Conservation (phyloP, 257 asterid genomes). For the Solanum sejunctum region DNA sequence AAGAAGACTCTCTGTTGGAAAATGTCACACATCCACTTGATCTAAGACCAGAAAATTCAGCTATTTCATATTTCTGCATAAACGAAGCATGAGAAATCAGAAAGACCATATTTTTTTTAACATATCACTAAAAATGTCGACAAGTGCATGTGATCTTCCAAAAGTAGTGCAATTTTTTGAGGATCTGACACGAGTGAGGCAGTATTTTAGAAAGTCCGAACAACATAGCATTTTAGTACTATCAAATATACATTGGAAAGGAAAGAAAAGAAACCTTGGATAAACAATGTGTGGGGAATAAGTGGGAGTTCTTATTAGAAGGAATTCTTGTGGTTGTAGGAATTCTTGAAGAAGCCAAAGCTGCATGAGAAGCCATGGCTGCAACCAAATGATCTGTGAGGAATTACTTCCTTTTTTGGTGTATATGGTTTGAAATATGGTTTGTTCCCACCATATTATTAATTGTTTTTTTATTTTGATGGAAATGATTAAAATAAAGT, state of each 20-base stretch:
- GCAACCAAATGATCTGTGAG: slow-evolving; percentile 19
- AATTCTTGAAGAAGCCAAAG: slow-evolving; percentile 83
- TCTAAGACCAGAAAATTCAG: slow-evolving; percentile 62
- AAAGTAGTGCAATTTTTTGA: neutral
- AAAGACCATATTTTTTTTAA: neutral
- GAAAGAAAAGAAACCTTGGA: slow-evolving; percentile 33
- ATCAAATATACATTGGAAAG: neutral
- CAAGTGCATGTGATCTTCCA: neutral
- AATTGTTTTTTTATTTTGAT: neutral
- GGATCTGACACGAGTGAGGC: neutral
- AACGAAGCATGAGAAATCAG: neutral
- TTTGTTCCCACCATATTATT: neutral
- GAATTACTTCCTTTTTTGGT: neutral
- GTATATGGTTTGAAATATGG: slow-evolving; percentile 5
- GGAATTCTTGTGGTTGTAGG: slow-evolving; percentile 50
- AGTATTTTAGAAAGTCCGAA: neutral
- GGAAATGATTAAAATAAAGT: neutral
- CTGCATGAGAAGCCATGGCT: slow-evolving; percentile 84
- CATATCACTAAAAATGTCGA: neutral
- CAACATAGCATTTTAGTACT: neutral
- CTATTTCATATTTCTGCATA: slow-evolving; percentile 49
- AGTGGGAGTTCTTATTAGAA: slow-evolving; percentile 24
- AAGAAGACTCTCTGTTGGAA: slow-evolving; percentile 41
- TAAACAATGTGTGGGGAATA: slow-evolving; percentile 53
- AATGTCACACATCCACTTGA: slow-evolving; percentile 46